Conservation (phyloP, 1,284 basidiomycete species). For the Ustilago esculenta region DNA sequence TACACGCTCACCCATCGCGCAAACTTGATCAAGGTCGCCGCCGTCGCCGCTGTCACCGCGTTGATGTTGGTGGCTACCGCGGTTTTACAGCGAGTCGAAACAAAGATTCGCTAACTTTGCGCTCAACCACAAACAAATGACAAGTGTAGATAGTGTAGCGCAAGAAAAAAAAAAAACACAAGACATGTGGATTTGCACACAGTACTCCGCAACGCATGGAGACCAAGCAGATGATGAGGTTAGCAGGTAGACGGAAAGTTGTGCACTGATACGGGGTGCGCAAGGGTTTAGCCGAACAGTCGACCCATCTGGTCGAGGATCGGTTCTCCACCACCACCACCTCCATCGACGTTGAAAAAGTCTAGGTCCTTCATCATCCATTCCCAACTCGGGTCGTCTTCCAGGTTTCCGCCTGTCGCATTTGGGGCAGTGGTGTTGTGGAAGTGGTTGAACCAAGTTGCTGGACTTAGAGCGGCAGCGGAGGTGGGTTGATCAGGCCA, state of each 20-base stretch:
- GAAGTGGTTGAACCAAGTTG: conserved; percentile 13
- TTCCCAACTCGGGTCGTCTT: conserved; percentile 29
- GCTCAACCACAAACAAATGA: no score
- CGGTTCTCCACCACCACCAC: conserved; percentile 38
- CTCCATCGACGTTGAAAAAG: conserved; percentile 39
- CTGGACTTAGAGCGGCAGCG: conserved; percentile 2
- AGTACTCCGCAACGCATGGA: no score
- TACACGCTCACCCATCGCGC: conserved; percentile 44
- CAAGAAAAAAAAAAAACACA: no score
- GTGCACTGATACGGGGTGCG: no score
- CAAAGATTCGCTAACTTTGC: conserved; percentile 26
- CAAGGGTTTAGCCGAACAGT: conserved; percentile 15
- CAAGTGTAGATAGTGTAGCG: no score
- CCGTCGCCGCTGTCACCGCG: conserved; percentile 27
- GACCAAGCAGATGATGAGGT: no score
- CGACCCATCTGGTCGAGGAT: conserved; percentile 47
- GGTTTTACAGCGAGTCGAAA: conserved; percentile 36
- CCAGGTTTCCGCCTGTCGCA: not conserved
- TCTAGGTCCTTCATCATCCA: conserved; percentile 48
- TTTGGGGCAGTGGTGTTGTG: not conserved
- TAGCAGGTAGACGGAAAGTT: no score
- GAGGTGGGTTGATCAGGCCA: no score
- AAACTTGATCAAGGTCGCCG: conserved; percentile 47
- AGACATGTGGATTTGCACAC: no score
- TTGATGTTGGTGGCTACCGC: conserved; percentile 26